Percentiles rank a stretch among this genome's conserved stretches.
These are phyloP conservation scores for Salix brachista DNA, from an alignment of 345 rosid genomes.

Conservation along the genomic window DNA sequence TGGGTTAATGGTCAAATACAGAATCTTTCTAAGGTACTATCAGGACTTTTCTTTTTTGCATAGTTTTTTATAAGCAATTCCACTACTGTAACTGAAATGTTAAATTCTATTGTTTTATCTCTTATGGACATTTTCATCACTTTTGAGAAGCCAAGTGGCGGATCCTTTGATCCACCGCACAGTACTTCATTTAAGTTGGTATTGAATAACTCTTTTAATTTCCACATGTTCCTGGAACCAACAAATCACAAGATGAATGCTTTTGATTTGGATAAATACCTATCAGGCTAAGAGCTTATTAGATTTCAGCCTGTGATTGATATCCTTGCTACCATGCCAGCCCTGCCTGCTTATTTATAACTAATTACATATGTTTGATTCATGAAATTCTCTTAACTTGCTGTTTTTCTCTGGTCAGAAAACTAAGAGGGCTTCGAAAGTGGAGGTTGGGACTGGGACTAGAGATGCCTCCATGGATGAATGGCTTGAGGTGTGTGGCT, in stretches of 20 bases:
- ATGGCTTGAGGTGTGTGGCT: constrained; percentile 76
- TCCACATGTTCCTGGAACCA: not conserved
- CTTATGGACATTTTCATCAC: not conserved
- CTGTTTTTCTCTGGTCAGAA: constrained; percentile 39
- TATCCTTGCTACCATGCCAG: not conserved
- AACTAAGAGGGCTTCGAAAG: constrained; percentile 72
- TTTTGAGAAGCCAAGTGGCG: not conserved
- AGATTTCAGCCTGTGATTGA: not conserved
- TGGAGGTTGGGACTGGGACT: constrained; percentile 75
- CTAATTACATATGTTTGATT: not conserved
- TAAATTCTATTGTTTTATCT: not conserved
- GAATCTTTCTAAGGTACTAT: constrained; percentile 67
- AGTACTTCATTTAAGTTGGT: not conserved
- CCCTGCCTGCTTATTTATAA: not conserved
- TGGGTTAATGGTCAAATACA: constrained; percentile 69
- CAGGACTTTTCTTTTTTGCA: not conserved
- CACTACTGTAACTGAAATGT: not conserved
- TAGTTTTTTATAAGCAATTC: not conserved
- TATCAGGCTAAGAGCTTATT: not conserved
- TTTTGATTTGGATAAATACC: not conserved
- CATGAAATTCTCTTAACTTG: not conserved
- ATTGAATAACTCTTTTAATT: not conserved
- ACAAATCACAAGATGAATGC: not conserved
- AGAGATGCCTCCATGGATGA: constrained; percentile 78
- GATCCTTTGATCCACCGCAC: not conserved